These are phyloP conservation scores for Beauveria bassiana DNA, from an alignment of 2,329 filamentous ascomycete species.

Conservation along the genomic window DNA sequence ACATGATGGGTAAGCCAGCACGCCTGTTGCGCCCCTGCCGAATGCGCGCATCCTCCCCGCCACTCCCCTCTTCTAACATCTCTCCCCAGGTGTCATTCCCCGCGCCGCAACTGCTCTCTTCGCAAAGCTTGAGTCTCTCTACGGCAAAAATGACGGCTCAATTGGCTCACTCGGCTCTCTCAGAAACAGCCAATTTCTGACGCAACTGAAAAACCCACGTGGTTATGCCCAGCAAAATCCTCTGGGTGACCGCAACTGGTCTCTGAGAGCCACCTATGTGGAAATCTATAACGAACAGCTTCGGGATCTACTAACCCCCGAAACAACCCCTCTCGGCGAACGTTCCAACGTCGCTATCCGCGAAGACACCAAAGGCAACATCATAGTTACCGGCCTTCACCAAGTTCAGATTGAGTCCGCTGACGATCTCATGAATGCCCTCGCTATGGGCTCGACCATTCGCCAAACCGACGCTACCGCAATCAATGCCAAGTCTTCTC, in stretches of 20 bases:
- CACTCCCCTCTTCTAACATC: constrained; percentile 1
- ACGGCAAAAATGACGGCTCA: constrained; percentile 34
- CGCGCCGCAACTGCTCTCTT: constrained; percentile 82
- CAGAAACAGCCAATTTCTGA: constrained; percentile 50
- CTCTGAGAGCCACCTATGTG: constrained; percentile 87
- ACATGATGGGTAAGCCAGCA: constrained; percentile 64
- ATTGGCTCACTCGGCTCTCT: neutral
- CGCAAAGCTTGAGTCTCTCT: constrained; percentile 65
- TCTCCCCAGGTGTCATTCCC: constrained; percentile 74
- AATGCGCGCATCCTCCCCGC: constrained; percentile 12
- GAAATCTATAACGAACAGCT: constrained; percentile 98
- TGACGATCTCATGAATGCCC: constrained; percentile 79
- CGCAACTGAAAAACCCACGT: constrained; percentile 71
- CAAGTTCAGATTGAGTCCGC: constrained; percentile 85
- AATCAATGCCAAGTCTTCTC: constrained; percentile 94
- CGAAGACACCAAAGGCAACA: constrained; percentile 90
- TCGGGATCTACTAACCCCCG: constrained; percentile 78
- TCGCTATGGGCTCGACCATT: constrained; percentile 89
- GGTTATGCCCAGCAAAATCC: constrained; percentile 51
- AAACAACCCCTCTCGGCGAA: constrained; percentile 60
- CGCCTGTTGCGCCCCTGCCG: neutral
- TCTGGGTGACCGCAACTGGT: constrained; percentile 70
- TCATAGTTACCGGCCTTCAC: constrained; percentile 81
- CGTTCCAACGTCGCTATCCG: constrained; percentile 79
- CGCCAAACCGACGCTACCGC: constrained; percentile 95